Evolutionary conservation across 108 stramenopile species (phyloP).

Genomic region (Conticribra weissflogii): DNA sequence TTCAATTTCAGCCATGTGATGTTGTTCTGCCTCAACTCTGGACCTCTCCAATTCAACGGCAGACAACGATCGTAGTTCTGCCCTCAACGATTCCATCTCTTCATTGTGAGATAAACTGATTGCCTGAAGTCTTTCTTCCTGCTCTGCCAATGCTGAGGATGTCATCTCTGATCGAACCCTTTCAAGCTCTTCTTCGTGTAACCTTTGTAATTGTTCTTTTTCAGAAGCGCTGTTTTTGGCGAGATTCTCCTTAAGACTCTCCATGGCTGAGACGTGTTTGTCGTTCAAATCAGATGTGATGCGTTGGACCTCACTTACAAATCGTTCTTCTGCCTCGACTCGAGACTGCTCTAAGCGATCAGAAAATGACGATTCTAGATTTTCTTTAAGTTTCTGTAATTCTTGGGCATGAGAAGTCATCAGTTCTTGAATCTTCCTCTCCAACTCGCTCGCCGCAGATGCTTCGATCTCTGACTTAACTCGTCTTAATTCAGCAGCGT

Average conservation of each 20-base stretch:
- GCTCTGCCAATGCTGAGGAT: not conserved
- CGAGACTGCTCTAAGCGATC: not conserved
- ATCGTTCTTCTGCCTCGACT: not conserved
- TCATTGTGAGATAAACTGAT: not conserved
- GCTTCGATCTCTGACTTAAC: not conserved
- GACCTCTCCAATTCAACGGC: not conserved
- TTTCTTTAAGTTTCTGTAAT: not conserved
- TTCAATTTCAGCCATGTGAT: not conserved
- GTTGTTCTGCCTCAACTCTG: not conserved
- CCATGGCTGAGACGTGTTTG: not conserved
- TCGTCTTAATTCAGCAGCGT: conserved; percentile 21
- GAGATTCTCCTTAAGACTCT: not conserved
- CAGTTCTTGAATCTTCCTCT: not conserved
- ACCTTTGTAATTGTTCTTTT: conserved; percentile 8
- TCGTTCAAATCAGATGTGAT: not conserved
- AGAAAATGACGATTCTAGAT: not conserved
- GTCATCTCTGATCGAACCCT: conserved; percentile 2
- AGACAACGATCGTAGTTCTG: not conserved
- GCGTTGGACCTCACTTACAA: not conserved
- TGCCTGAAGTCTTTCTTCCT: not conserved
- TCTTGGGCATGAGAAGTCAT: conserved; percentile 8
- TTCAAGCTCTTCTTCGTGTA: conserved; percentile 23
- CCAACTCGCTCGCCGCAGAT: not conserved
- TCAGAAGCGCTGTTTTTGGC: not conserved
- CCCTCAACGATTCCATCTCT: not conserved